Evolutionary conservation across 495 filamentous ascomycete species (phyloP), one percentile per base, ranked within the genome.

Genomic region (Letharia lupina): DNA sequence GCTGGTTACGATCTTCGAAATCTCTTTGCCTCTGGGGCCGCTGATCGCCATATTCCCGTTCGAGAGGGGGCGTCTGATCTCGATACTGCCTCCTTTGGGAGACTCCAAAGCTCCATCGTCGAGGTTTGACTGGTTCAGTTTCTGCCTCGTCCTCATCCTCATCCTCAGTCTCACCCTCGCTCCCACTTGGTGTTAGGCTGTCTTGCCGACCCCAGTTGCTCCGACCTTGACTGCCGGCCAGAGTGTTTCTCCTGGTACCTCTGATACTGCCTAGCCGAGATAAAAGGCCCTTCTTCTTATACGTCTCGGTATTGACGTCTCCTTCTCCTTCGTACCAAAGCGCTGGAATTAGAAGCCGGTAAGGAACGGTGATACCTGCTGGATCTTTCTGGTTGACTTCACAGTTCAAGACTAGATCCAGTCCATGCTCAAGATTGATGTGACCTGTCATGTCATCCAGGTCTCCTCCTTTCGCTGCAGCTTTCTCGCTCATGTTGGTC

Each of bases 381-480:
- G 95, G 94, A 70, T 98, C 91, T 65, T 84, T 83, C 39, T 88
- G 84, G 69, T 85, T 89, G 68, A 97, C 84, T 77, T 98, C 94
- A 70, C 94, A 84, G 69, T 95, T 93, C 39, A 98, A 75, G 13
- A 82, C 87, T 39, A 98, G 85, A 61, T 96, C 91, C 33, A 98
- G 79, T 4, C 91, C 92, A 52, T 86, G 86, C 67, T 90, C 79
- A 0, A 96, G 80, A 68, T 95, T 83, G 70, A 93, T 77, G 33
- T 76, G 74, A 33, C 70, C 74, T 13, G 64, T 67, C 28, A 35
- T 75, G 16, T 73, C 70, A 31, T 70, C 64, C 23, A 60, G 47
- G 47, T 76, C 76, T 3, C 77, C 79, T 68, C 77, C 79, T 69
- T 75, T 79, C 37, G 74, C 77, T 9, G 74, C 70, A 39, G 86